Conservation (phyloP, 2,329 filamentous ascomycete genomes). For the Alternaria sp. region DNA sequence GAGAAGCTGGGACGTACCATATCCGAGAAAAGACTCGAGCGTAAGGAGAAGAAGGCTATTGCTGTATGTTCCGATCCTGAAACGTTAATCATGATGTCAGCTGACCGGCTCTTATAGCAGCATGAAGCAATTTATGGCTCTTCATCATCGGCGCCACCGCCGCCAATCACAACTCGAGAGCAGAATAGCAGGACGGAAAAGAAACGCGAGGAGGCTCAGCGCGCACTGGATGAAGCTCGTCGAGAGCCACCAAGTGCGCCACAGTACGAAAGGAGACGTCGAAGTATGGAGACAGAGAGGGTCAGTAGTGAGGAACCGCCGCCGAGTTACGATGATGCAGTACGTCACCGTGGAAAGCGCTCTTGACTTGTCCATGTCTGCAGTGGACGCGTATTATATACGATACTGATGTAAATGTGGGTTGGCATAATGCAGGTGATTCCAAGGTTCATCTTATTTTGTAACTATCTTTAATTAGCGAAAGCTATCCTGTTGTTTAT, state of each 20-base stretch:
- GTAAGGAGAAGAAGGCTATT: constrained; percentile 31
- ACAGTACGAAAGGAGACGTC: constrained; percentile 8
- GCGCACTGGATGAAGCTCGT: constrained; percentile 9
- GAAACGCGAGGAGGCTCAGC: constrained; percentile 18
- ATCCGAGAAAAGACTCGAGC: constrained; percentile 28
- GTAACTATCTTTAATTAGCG: not conserved
- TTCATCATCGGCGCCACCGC: constrained; percentile 10
- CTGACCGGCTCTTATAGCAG: constrained; percentile 15
- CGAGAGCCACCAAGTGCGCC: constrained; percentile 7
- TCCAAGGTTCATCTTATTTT: not conserved
- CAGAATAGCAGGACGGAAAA: constrained; percentile 1
- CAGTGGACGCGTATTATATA: not conserved
- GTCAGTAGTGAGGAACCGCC: constrained; percentile 18
- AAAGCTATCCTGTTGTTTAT: not conserved
- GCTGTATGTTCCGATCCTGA: constrained; percentile 9
- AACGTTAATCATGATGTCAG: not conserved
- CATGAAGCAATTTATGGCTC: constrained; percentile 20
- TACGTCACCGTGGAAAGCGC: constrained; percentile 2
- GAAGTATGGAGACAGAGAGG: constrained; percentile 22
- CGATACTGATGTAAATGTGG: not conserved
- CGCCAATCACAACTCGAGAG: constrained; percentile 9
- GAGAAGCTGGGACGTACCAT: constrained; percentile 29
- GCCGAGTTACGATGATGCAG: constrained; percentile 19
- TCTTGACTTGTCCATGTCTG: not conserved
- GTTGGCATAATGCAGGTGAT: not conserved